These are phyloP conservation scores for Amanita brunnescens DNA, from an alignment of 768 basidiomycete genomes.

Conservation along the genomic window DNA sequence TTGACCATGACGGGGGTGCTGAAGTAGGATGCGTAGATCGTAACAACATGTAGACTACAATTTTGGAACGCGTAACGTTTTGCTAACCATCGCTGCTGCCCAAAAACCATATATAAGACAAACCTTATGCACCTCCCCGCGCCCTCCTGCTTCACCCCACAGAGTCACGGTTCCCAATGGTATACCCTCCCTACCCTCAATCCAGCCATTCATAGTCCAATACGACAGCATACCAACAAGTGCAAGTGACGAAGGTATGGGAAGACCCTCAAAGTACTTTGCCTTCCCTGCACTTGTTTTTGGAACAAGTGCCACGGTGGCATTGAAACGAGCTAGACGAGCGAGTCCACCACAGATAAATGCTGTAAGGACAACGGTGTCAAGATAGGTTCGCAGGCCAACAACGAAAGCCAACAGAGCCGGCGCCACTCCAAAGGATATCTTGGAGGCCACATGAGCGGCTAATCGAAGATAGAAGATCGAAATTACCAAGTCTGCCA, in stretches of 20 bases:
- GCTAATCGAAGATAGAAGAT: slow-evolving; percentile 4
- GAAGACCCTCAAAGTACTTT: slow-evolving; percentile 95
- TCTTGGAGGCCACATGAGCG: slow-evolving; percentile 34
- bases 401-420: slow-evolving; percentile 87
- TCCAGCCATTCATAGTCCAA: slow-evolving; percentile 82
- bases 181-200: slow-evolving; percentile 66
- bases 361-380: slow-evolving; percentile 75
- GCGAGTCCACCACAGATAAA: slow-evolving; percentile 97
- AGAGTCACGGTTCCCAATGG: slow-evolving; percentile 67
- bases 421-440: slow-evolving; percentile 97
- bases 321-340: slow-evolving; percentile 96
- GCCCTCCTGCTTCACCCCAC: slow-evolving; percentile 64
- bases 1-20: slow-evolving; percentile 31
- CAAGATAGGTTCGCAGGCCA: slow-evolving; percentile 86
- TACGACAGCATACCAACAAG: slow-evolving; percentile 74
- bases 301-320: slow-evolving; percentile 90
- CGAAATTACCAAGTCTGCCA: slow-evolving; percentile 77
- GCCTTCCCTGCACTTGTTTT: slow-evolving; percentile 83
- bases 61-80: slow-evolving; percentile 86
- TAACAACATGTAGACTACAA: slow-evolving; percentile 25
- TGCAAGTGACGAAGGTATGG: slow-evolving; percentile 83
- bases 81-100: slow-evolving; percentile 98
- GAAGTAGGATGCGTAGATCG: slow-evolving; percentile 14
- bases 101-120: slow-evolving; percentile 73
- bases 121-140: slow-evolving; percentile 79